Base-by-base conservation (phyloP, 1,139 yeast genomes). In the Geotrichum restrictum region DNA sequence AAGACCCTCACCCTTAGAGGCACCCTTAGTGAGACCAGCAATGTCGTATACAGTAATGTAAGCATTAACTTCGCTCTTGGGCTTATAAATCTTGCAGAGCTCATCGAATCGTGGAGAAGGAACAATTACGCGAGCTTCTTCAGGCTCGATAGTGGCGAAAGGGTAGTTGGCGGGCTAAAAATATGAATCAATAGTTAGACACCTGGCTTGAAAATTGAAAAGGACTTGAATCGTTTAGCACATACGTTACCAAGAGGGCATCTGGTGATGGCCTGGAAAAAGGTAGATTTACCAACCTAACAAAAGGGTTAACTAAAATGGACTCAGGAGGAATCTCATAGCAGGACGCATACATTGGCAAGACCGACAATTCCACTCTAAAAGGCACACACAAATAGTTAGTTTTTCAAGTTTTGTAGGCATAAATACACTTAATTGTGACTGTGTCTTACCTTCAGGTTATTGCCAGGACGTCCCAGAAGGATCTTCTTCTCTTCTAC, bases 1-100 rank as follows among this genome's bases (percentile, higher is more conserved):
- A 63, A 93, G 81, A 69, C 98, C 98, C 74, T 93, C 98, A 74
- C 98, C 98, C 52, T 89, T 84, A 59, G 89, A 84, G 49, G 98
- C 98, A 71, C 98, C 98, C 72, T 89, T 88, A 61, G 97, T 91
- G 70, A 93, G 80, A 72, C 98, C 98, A 55, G 98, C 98, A 76
- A 93, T 93, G 75, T 93, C 98, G 68, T 88, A 91, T 57, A 93
- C 83, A 59, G 97, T 91, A 77, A 91, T 83, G 70, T 78, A 85
- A 21, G 98, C 98, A 55, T 97, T 98, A 56, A 93, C 94, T 69
- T 83, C 86, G 58, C 88, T 79, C 67, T 84, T 83, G 55, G 96
- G 94, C 74, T 85, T 82, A 77, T 86, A 88, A 66, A 83, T 72
- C 51, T 80, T 79, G 65, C 81, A 77, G 62, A 88, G 78, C 64